Conservation (phyloP, 1,284 basidiomycete species). For the Rhizopogon parksii region DNA sequence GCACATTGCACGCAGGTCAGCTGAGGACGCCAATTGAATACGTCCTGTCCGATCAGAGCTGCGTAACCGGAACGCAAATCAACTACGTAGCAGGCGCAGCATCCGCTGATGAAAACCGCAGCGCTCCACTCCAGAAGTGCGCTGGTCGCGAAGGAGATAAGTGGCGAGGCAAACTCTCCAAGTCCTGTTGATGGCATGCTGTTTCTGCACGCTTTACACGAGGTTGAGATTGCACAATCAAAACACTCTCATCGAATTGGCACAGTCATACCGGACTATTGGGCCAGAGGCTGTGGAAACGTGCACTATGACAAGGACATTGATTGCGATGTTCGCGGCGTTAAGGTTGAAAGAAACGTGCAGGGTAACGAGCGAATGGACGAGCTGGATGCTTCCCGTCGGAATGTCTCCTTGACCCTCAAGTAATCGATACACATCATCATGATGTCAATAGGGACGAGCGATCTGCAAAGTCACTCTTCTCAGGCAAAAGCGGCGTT, state of each 20-base stretch:
- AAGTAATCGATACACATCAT: background rate
- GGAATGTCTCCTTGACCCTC: background rate
- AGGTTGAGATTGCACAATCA: conserved; percentile 20
- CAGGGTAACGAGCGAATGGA: conserved; percentile 21
- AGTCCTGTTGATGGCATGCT: conserved; percentile 26
- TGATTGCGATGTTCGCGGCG: conserved; percentile 18
- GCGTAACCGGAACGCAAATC: background rate
- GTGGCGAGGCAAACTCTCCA: conserved; percentile 18
- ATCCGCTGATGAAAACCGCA: background rate
- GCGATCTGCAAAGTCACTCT: conserved; percentile 1
- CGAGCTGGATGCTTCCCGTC: conserved; percentile 1
- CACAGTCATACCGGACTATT: conserved; percentile 18
- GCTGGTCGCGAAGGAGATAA: conserved; percentile 23
- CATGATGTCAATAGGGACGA: background rate
- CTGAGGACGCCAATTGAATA: background rate
- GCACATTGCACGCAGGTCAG: background rate
- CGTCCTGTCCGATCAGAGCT: conserved; percentile 1
- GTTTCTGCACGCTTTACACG: conserved; percentile 20
- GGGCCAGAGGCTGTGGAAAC: conserved; percentile 24
- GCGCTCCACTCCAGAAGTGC: background rate
- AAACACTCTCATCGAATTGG: background rate
- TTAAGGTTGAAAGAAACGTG: conserved; percentile 17
- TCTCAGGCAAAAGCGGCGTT: background rate
- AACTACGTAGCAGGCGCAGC: background rate
- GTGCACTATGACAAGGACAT: conserved; percentile 10